Base-by-base conservation (phyloP, 192 early-diverging fungal genomes). In the Linnemannia zychae region DNA sequence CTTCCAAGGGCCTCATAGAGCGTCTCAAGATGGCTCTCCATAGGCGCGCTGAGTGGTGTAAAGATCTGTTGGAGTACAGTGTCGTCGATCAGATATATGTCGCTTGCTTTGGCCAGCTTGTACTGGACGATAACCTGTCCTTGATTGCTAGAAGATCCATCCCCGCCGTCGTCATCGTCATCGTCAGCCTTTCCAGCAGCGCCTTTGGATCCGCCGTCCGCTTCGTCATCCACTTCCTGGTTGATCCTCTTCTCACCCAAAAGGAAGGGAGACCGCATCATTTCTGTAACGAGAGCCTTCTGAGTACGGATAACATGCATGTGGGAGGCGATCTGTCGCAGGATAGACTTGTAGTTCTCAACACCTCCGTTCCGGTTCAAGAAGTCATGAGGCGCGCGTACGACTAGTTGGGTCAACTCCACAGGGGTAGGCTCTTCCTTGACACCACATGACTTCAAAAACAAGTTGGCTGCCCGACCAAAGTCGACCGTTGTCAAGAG, bases 31-130 rank as follows among this genome's bases (percentile, higher is more conserved):
- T 94, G 71, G 9, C 89, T 88, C 36, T 97, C 96, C 75, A 93
- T 90, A 7, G 97, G 97, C 2, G 91, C 91, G 66, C 88, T 88
- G 7, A 96, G 83, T 3, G 96, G 96, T 0, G 87, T 87, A 79
- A 98, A 98, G 44, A 96, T 88, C 72, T 94, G 91, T 11, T 91
- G 89, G 16, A 94, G 87, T 6, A 92, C 91, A 1, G 93, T 90
- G 70, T 97, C 95, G 86, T 98, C 96, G 31, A 94, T 92, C 48
- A 98, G 86, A 75, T 91, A 95, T 34, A 98, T 94, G 49, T 95
- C 92, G 7, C 87, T 76, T 0, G 96, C 95, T 7, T 80, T 76
- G 0, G 94, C 96, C 13, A 97, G 89, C 44, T 88, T 80, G 78
- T 93, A 94, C 38, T 91, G 82, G 15, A 94, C 83, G n/a, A 90